Conservation (phyloP, 1,284 basidiomycete species). For the Austroboletus novae-zelandiae region DNA sequence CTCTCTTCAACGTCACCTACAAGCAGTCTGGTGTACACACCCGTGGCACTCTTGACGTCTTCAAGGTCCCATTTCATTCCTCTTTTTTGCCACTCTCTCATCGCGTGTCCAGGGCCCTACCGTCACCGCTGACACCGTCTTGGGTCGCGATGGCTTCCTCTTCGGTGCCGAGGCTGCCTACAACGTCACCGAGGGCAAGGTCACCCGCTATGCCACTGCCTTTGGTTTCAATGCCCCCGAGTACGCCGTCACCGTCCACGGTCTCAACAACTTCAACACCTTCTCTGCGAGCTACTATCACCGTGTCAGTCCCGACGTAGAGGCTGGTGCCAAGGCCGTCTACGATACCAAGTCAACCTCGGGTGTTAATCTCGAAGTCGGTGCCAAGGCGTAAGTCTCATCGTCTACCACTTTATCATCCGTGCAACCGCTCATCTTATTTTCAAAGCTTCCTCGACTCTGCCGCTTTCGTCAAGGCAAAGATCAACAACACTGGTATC, state of each 20-base stretch:
- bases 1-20: conserved; percentile 83
- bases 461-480: conserved; percentile 94
- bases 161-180: conserved; percentile 95
- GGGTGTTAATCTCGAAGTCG: conserved; percentile 92
- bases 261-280: conserved; percentile 90
- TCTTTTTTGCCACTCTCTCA: conserved; percentile 3
- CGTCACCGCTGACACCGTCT: conserved; percentile 93
- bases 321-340: conserved; percentile 97
- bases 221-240: conserved; percentile 95
- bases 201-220: conserved; percentile 91
- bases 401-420: neutral
- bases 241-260: conserved; percentile 95
- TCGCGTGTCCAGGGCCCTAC: conserved; percentile 74
- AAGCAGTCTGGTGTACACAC: conserved; percentile 97
- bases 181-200: conserved; percentile 92
- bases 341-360: conserved; percentile 93
- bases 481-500: conserved; percentile 97
- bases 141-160: conserved; percentile 97
- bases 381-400: conserved; percentile 82
- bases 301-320: conserved; percentile 91
- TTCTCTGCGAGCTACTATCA: conserved; percentile 99
- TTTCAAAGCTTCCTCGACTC: conserved; percentile 73
- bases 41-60: conserved; percentile 88
- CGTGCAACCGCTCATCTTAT: neutral
- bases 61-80: conserved; percentile 68